Percentiles rank a stretch among this genome's conserved stretches.
phyloP scores from a whole-genome alignment of 768 basidiomycete species.

The Termitomyces sp. region DNA sequence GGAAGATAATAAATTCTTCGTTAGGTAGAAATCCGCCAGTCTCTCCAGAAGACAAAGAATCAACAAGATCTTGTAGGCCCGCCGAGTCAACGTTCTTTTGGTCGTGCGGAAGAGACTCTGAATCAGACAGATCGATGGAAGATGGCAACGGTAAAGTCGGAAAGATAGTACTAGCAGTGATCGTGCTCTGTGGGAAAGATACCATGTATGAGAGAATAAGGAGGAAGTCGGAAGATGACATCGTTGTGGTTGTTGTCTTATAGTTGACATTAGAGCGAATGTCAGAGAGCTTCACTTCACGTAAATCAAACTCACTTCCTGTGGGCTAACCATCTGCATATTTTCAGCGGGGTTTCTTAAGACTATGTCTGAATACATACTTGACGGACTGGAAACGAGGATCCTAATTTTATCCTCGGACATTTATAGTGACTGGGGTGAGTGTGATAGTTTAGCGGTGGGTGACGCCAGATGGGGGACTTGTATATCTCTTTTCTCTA shows the following conservation, averaged over 20 bases:
- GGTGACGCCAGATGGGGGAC: neutral
- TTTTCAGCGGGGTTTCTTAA: neutral
- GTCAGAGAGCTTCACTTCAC: neutral
- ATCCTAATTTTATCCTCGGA: neutral
- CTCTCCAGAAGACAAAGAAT: constrained; percentile 48
- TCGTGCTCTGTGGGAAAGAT: neutral
- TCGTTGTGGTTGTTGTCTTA: neutral
- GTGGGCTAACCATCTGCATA: neutral
- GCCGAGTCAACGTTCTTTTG: constrained; percentile 48
- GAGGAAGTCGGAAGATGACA: neutral
- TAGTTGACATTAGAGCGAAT: neutral
- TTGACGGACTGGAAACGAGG: neutral
- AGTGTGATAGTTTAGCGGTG: neutral
- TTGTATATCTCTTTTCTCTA: neutral
- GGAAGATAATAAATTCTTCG: constrained; percentile 42
- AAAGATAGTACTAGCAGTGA: neutral
- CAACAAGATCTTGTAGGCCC: constrained; percentile 26
- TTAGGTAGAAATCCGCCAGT: constrained; percentile 15
- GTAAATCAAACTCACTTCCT: neutral
- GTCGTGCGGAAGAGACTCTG: neutral
- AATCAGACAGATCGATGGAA: neutral
- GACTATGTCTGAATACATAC: neutral
- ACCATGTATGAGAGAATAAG: neutral
- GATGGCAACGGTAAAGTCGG: neutral
- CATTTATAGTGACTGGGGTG: neutral